Percentiles rank a stretch among this genome's conserved stretches.
These are phyloP conservation scores for Aspergillus nidulans DNA, from an alignment of 495 filamentous ascomycete genomes.

Conservation along the genomic window DNA sequence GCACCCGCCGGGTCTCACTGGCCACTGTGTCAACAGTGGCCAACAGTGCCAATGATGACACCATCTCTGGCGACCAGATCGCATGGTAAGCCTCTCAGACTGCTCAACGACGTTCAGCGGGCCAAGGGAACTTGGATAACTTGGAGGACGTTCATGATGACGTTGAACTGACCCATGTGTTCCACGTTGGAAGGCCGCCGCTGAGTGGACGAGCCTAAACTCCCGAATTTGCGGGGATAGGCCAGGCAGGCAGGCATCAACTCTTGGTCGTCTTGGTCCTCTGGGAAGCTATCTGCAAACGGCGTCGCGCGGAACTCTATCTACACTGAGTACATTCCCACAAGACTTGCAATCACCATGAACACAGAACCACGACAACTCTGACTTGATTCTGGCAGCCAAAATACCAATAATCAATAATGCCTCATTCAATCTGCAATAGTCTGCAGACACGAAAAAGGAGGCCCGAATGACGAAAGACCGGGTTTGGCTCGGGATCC, in stretches of 20 bases:
- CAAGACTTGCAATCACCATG: no score
- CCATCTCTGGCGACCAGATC: neutral
- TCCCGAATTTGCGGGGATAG: conserved; percentile 22
- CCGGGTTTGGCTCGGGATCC: conserved; percentile 24
- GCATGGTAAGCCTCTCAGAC: neutral
- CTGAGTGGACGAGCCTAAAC: conserved; percentile 1
- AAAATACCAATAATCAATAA: neutral
- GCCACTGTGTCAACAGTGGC: neutral
- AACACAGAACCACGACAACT: no score
- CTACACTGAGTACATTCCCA: no score
- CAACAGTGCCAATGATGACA: neutral
- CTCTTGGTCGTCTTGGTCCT: neutral
- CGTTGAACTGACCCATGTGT: conserved; percentile 18
- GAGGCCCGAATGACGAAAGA: conserved; percentile 25
- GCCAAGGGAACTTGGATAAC: conserved; percentile 18
- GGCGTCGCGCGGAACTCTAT: no score
- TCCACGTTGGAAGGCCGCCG: no score
- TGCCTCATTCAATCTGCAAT: conserved; percentile 1
- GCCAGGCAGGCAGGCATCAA: neutral
- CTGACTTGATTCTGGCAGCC: neutral
- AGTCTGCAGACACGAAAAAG: conserved; percentile 6
- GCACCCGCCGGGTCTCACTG: neutral
- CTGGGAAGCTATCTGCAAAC: no score
- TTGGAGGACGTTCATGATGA: conserved; percentile 7
- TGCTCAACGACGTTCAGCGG: neutral